phyloP scores from a whole-genome alignment of 2,329 filamentous ascomycete species.

The Hymenoscyphus repandus region DNA sequence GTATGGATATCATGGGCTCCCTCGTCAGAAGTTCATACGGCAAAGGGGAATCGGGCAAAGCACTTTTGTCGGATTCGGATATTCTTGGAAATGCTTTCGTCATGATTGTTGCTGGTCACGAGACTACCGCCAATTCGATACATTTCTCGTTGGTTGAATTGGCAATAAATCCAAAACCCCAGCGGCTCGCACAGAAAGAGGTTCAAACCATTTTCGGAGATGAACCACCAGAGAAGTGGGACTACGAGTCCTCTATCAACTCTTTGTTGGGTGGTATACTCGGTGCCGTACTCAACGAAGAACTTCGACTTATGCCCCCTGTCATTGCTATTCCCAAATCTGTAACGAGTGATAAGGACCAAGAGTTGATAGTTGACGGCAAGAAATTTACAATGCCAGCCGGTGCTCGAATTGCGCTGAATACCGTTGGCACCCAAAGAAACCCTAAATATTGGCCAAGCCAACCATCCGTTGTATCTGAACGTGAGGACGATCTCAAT shows the following conservation, averaged over 20 bases:
- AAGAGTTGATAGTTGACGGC: slow-evolving; percentile 56
- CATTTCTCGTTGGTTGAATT: slow-evolving; percentile 67
- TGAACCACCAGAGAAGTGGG: slow-evolving; percentile 57
- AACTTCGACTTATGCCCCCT: slow-evolving; percentile 66
- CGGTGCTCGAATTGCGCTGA: slow-evolving; percentile 50
- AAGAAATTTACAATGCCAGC: slow-evolving; percentile 53
- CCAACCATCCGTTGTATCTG: slow-evolving; percentile 36
- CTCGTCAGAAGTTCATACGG: slow-evolving; percentile 43
- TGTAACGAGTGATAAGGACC: slow-evolving; percentile 42
- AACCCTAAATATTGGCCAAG: slow-evolving; percentile 68
- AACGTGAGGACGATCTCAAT: slow-evolving; percentile 50
- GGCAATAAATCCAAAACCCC: slow-evolving; percentile 58
- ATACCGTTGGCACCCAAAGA: slow-evolving; percentile 52
- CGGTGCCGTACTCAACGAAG: slow-evolving; percentile 74
- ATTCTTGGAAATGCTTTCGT: slow-evolving; percentile 69
- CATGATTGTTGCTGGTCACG: slow-evolving; percentile 69
- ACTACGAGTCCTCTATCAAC: slow-evolving; percentile 63
- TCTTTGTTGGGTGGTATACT: slow-evolving; percentile 63
- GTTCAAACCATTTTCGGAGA: slow-evolving; percentile 60
- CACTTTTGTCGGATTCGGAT: slow-evolving; percentile 57
- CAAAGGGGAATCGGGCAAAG: slow-evolving; percentile 34
- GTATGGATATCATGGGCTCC: slow-evolving; percentile 52
- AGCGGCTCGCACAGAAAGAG: slow-evolving; percentile 63
- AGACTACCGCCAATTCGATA: slow-evolving; percentile 71
- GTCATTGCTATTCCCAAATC: slow-evolving; percentile 69